These are phyloP conservation scores for Acanthamoeba castellanii DNA, from an alignment of 208 protist species.

Conservation along the genomic window DNA sequence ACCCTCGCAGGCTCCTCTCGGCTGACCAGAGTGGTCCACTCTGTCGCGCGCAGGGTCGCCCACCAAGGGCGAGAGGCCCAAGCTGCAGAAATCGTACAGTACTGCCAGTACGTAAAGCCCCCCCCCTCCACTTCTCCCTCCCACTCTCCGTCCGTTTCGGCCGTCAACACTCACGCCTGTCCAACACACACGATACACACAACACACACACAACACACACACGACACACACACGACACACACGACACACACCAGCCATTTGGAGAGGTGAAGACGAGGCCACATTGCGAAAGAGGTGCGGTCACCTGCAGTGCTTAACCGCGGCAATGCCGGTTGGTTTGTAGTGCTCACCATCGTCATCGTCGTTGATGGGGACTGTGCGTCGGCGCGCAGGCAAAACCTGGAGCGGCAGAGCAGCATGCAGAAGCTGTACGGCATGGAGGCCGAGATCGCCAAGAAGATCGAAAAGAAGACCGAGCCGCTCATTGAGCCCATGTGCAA, in stretches of 20 bases:
- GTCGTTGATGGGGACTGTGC: background rate
- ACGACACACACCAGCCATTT: background rate
- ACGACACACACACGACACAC: background rate
- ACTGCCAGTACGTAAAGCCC: background rate
- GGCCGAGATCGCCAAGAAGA: constrained; percentile 51
- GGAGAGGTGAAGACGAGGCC: constrained; percentile 25
- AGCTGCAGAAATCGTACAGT: constrained; percentile 2
- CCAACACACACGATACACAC: background rate
- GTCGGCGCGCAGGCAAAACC: background rate
- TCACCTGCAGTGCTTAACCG: no score
- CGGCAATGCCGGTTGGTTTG: no score
- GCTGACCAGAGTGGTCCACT: no score
- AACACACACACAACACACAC: no score
- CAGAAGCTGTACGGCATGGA: constrained; percentile 62
- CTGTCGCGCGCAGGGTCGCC: background rate
- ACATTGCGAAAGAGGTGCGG: constrained; percentile 4
- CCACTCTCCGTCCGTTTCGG: background rate
- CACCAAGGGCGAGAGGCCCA: background rate
- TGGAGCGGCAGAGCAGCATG: constrained; percentile 3
- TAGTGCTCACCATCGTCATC: background rate
- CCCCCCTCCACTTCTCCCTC: background rate
- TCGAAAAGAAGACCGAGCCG: constrained; percentile 28
- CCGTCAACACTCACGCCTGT: background rate
- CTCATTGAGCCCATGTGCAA: constrained; percentile 37
- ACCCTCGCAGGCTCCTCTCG: no score